Percentiles rank a stretch among this genome's conserved stretches.
These are phyloP conservation scores for Funneliformis geosporum DNA, from an alignment of 192 early-diverging fungal genomes.

Conservation along the genomic window DNA sequence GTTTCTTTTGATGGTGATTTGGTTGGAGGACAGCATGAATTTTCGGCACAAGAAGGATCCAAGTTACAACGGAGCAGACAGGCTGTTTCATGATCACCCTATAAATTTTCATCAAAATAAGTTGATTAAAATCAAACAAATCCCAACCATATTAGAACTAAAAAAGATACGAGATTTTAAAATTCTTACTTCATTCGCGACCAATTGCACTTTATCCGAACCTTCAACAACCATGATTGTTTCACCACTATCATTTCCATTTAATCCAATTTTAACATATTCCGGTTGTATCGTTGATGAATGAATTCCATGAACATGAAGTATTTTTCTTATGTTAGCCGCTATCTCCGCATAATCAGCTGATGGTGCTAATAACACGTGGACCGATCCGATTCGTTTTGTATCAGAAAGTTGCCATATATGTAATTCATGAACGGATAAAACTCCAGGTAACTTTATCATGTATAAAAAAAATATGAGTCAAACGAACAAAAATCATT, in stretches of 20 bases:
- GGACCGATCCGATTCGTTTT: constrained; percentile 81
- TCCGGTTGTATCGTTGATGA: constrained; percentile 92
- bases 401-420: constrained; percentile 90
- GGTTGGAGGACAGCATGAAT: constrained; percentile 40
- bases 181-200: background rate
- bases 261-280: constrained; percentile 53
- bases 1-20: background rate
- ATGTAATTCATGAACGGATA: constrained; percentile 87
- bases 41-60: constrained; percentile 40
- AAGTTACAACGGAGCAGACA: constrained; percentile 39
- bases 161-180: background rate
- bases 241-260: background rate
- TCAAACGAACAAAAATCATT: background rate
- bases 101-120: constrained; percentile 4
- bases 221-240: background rate
- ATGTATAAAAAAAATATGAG: background rate
- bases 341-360: constrained; percentile 74
- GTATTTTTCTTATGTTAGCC: constrained; percentile 65
- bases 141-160: background rate
- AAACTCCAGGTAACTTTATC: constrained; percentile 46
- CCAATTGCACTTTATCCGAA: background rate
- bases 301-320: constrained; percentile 83
- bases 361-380: constrained; percentile 66
- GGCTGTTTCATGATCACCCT: constrained; percentile 4
- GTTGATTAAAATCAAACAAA: too few species aligned